Conservation (phyloP, 768 basidiomycete species). For the Leccinum broughii region DNA sequence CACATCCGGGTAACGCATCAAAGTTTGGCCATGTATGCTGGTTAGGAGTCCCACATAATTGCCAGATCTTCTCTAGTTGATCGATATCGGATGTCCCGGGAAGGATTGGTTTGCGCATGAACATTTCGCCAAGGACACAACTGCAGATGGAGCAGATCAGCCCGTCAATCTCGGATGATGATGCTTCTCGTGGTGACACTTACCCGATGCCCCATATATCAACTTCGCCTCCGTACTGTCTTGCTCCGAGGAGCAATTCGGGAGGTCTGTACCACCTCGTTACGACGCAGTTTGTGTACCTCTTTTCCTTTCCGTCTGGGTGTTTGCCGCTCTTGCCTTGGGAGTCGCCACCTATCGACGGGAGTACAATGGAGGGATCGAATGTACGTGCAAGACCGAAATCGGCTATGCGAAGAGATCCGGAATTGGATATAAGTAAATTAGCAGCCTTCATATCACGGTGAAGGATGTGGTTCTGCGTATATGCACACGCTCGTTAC, state of each 20-base stretch:
- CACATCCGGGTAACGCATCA: conserved; percentile 74
- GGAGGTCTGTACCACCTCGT: conserved; percentile 95
- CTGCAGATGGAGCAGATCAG: conserved; percentile 39
- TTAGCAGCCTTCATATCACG: conserved; percentile 99
- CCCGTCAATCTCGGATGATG: neutral
- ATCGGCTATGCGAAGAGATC: conserved; percentile 87
- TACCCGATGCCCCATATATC: conserved; percentile 99
- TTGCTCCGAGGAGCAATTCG: conserved; percentile 85
- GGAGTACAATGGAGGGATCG: conserved; percentile 50
- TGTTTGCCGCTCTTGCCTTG: conserved; percentile 31
- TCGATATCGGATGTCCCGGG: conserved; percentile 88
- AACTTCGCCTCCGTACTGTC: conserved; percentile 89
- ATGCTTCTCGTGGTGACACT: conserved; percentile 25
- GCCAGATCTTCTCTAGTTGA: conserved; percentile 88
- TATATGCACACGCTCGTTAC: conserved; percentile 12
- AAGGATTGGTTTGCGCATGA: conserved; percentile 80
- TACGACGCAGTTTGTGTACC: conserved; percentile 95
- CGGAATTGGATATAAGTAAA: conserved; percentile 85
- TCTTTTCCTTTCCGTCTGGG: conserved; percentile 53
- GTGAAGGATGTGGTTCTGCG: conserved; percentile 92
- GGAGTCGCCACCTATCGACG: conserved; percentile 18
- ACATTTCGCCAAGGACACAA: conserved; percentile 98
- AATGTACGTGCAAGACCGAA: conserved; percentile 92
- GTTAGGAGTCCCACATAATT: conserved; percentile 85
- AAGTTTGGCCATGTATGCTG: conserved; percentile 80